phyloP scores from a whole-genome alignment of 768 basidiomycete genomes.

The Symmetrospora coprosmae region DNA sequence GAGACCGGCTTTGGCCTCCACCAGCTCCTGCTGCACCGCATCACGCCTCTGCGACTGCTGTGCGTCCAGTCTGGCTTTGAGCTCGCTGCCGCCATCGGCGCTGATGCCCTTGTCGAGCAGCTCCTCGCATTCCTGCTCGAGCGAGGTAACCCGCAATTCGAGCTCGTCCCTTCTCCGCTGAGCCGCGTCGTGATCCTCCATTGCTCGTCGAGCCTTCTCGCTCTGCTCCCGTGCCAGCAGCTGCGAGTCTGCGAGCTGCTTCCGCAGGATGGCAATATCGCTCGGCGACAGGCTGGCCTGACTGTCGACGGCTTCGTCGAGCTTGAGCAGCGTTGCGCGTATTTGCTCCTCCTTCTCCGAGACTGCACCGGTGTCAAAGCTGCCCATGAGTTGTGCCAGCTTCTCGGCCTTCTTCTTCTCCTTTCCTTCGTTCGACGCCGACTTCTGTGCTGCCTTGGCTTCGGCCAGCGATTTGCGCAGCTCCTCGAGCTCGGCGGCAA shows the following conservation, averaged over 20 bases:
- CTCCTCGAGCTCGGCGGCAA: slow-evolving; percentile 75
- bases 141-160: slow-evolving; percentile 58
- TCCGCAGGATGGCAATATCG: slow-evolving; percentile 64
- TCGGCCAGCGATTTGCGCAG: slow-evolving; percentile 57
- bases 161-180: slow-evolving; percentile 69
- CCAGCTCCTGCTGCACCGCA: slow-evolving; percentile 65
- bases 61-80: slow-evolving; percentile 76
- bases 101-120: slow-evolving; percentile 83
- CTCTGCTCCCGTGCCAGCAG: slow-evolving; percentile 70
- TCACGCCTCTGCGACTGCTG: slow-evolving; percentile 89
- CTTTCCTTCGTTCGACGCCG: slow-evolving; percentile 81
- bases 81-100: slow-evolving; percentile 50
- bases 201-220: slow-evolving; percentile 71
- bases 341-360: slow-evolving; percentile 92
- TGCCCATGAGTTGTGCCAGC: slow-evolving; percentile 99
- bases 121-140: slow-evolving; percentile 94
- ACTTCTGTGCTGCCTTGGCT: slow-evolving; percentile 65
- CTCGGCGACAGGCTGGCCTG: slow-evolving; percentile 52
- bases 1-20: slow-evolving; percentile 75
- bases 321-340: slow-evolving; percentile 63
- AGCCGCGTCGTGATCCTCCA: slow-evolving; percentile 83
- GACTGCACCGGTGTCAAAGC: slow-evolving; percentile 87
- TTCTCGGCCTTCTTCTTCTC: slow-evolving; percentile 99
- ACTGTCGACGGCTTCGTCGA: slow-evolving; percentile 53
- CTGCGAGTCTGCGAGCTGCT: slow-evolving; percentile 81